Conservation (phyloP, 495 filamentous ascomycete species). For the Hyaloscypha hepaticicola region DNA sequence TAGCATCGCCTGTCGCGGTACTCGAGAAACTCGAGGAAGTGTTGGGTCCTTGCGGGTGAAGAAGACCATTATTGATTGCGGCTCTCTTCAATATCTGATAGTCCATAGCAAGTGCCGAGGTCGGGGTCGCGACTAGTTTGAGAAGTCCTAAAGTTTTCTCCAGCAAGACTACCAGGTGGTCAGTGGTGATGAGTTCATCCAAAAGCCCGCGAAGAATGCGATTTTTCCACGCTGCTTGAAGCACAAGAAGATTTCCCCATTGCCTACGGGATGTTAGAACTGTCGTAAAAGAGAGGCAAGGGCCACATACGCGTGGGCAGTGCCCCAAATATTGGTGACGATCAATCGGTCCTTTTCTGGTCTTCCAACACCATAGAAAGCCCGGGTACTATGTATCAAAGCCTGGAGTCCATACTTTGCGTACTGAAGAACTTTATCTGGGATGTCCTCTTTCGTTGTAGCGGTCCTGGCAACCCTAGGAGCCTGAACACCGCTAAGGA, state of each 20-base stretch:
- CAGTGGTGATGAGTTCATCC: slow-evolving; percentile 51
- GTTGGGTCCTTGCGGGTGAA: slow-evolving; percentile 24
- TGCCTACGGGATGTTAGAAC: slow-evolving; percentile 55
- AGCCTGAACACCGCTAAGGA: slow-evolving; percentile 34
- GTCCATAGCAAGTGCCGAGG: slow-evolving; percentile 66
- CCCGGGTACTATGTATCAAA: slow-evolving; percentile 79
- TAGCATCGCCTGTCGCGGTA: slow-evolving; percentile 21
- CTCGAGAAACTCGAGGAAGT: slow-evolving; percentile 47
- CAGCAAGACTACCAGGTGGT: slow-evolving; percentile 52
- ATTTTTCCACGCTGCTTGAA: slow-evolving; percentile 73
- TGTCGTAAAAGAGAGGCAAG: slow-evolving; percentile 5
- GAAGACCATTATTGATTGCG: slow-evolving; percentile 36
- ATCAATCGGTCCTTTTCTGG: slow-evolving; percentile 61
- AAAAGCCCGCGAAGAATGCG: slow-evolving; percentile 57
- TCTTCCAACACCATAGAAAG: slow-evolving; percentile 70
- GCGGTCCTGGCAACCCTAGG: slow-evolving; percentile 28
- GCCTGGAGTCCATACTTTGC: slow-evolving; percentile 62
- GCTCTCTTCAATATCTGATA: slow-evolving; percentile 61
- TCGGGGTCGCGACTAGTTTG: slow-evolving; percentile 56
- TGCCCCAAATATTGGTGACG: slow-evolving; percentile 93
- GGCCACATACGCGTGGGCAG: slow-evolving; percentile 86
- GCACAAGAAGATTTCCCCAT: slow-evolving; percentile 93
- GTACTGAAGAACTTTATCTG: slow-evolving; percentile 52
- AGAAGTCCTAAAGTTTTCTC: slow-evolving; percentile 71
- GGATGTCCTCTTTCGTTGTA: slow-evolving; percentile 36